Base-by-base conservation (phyloP, 352 stramenopile species). In the Phytophthora fragariae region DNA sequence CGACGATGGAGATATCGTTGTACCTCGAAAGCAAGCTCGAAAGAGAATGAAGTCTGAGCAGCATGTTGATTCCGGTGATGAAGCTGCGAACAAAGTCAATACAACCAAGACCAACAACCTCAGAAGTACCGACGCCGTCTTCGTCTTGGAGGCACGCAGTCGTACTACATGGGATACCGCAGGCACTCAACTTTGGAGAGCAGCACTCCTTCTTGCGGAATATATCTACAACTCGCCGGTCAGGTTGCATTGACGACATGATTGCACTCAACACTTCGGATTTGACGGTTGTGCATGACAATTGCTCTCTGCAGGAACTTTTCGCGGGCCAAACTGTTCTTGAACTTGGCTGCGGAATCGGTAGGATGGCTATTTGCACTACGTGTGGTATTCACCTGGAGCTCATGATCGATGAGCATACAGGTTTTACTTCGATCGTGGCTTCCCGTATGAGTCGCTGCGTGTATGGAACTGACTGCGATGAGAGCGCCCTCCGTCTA, bases 281-380 rank as follows among this genome's bases (percentile, higher is more conserved):
- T 62, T 46, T 69, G 29, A 67, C 27, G 12, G 29, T 11, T 52
- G 14, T 66, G 49, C 12, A 11, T 15, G 7, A 31, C 14, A 53
- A 58, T 54, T 52, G 12, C 44, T 24, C 44, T 24, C 14, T 55
- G 17, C 57, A 86, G 82, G 37, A 74, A 31, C 12, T 59, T 27
- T 80, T 90, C 44, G 27, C 47, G n/a, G 58, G 58, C 10, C 37
- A 69, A 39, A 79, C 57, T 24, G 70, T 91, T 44, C 62, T 93
- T 2, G 86, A 92, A 33, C 69, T 92, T 17, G 83, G 83, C 10
- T 88, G 77, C 61, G 83, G 80, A 53, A 84, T 92, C 19, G 85
- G 80, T 91, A 50, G 17, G 44, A 21, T 5, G 39, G 15, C 10
- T 24, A 52, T 9, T 52, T 24, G 17, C 15, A 24, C 44, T 46